Evolutionary conservation across 73 alveolate genomes (phyloP).

Genomic region (Tetrahymena thermophila): DNA sequence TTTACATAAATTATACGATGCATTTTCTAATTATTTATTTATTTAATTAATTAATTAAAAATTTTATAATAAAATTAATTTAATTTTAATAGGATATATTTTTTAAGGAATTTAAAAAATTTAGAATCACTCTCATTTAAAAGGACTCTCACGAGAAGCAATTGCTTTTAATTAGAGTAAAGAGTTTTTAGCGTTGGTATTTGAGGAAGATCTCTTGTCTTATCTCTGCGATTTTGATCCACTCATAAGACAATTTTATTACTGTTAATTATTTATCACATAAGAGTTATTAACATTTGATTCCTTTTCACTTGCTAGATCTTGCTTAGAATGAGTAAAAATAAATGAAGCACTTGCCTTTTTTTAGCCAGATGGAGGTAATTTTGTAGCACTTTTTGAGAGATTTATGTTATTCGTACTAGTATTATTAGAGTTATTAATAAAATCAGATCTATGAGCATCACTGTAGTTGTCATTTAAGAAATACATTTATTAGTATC

Average conservation of each 20-base stretch:
- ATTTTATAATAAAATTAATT: background rate
- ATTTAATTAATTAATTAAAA: background rate
- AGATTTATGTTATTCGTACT: background rate
- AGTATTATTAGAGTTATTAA: background rate
- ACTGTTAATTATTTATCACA: background rate
- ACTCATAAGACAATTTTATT: background rate
- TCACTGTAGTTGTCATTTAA: background rate
- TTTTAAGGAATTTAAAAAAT: background rate
- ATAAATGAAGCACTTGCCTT: background rate
- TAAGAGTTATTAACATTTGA: background rate
- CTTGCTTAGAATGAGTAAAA: background rate
- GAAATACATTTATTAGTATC: background rate
- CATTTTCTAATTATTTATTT: background rate
- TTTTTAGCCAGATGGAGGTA: background rate
- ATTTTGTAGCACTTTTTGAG: background rate
- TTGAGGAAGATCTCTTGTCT: background rate
- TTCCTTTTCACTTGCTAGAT: background rate
- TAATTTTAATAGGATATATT: background rate
- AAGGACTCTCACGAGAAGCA: background rate
- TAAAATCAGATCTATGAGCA: background rate
- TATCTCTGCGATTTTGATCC: background rate
- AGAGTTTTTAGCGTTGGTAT: background rate
- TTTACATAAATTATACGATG: background rate
- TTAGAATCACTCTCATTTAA: background rate
- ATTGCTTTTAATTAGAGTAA: background rate